phyloP scores from a whole-genome alignment of 495 filamentous ascomycete genomes.

The Tuber magnatum region DNA sequence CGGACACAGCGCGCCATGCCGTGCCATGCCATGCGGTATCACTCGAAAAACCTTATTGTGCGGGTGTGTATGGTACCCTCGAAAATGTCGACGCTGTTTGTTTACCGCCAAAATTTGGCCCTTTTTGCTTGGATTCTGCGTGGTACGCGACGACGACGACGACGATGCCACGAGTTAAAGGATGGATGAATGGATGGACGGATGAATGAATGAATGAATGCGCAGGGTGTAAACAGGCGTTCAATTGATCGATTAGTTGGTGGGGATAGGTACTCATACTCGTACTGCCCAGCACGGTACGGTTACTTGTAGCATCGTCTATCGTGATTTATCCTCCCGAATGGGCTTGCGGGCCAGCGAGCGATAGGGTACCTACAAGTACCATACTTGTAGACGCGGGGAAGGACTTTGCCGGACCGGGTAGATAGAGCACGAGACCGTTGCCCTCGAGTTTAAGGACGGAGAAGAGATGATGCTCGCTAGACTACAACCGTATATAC shows the following conservation, averaged over 20 bases:
- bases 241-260: neutral
- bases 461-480: neutral
- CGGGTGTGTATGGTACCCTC: neutral
- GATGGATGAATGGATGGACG: neutral
- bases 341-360: neutral
- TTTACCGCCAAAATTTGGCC: neutral
- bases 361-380: neutral
- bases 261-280: too few species aligned
- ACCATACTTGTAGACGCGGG: neutral
- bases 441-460: neutral
- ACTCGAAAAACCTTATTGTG: conserved; percentile 1
- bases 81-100: neutral
- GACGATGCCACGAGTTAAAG: too few species aligned
- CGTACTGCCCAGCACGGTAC: too few species aligned
- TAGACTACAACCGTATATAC: too few species aligned
- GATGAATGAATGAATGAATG: neutral
- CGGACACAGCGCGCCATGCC: neutral
- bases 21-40: neutral
- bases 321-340: neutral
- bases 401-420: neutral
- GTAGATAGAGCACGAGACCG: neutral
- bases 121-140: too few species aligned
- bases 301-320: neutral
- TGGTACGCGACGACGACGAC: too few species aligned
- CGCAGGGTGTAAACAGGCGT: neutral